These are phyloP conservation scores for Hondaea fermentalgiana DNA, from an alignment of 108 stramenopile genomes.

Conservation along the genomic window DNA sequence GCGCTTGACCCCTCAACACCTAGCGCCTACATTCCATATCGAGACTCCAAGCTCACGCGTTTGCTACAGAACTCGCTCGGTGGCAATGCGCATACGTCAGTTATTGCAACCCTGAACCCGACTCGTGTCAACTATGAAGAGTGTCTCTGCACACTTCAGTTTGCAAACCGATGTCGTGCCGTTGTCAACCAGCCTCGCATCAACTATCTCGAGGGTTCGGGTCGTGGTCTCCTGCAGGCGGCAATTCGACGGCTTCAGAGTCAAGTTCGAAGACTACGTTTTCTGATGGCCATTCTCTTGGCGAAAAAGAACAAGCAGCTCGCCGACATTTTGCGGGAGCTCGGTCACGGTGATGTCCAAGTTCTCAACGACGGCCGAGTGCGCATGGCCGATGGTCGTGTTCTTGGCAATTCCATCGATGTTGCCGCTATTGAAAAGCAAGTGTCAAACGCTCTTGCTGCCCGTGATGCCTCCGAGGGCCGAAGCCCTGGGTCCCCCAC, in stretches of 20 bases:
- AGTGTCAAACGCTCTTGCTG: background rate
- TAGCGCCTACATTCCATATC: slow-evolving; percentile 77
- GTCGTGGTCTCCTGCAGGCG: background rate
- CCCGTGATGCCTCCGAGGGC: background rate
- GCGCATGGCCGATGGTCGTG: background rate
- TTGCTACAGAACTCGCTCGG: slow-evolving; percentile 87
- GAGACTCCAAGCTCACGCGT: slow-evolving; percentile 87
- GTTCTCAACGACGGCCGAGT: slow-evolving; percentile 9
- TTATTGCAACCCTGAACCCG: slow-evolving; percentile 91
- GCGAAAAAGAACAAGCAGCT: slow-evolving; percentile 15
- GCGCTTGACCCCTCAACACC: slow-evolving; percentile 8
- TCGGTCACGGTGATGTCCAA: background rate
- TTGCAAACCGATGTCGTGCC: slow-evolving; percentile 75
- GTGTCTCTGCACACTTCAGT: slow-evolving; percentile 87
- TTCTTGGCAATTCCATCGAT: background rate
- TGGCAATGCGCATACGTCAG: slow-evolving; percentile 86
- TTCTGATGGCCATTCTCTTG: background rate
- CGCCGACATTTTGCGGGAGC: background rate
- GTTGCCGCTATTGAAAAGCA: background rate
- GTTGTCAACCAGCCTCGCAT: slow-evolving; percentile 26
- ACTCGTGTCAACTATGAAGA: slow-evolving; percentile 76
- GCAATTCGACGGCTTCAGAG: background rate
- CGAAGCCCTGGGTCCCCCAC: too few species aligned
- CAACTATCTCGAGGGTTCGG: background rate
- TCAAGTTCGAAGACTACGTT: background rate